phyloP scores from a whole-genome alignment of 345 rosid genomes.

The Litchi chinensis region DNA sequence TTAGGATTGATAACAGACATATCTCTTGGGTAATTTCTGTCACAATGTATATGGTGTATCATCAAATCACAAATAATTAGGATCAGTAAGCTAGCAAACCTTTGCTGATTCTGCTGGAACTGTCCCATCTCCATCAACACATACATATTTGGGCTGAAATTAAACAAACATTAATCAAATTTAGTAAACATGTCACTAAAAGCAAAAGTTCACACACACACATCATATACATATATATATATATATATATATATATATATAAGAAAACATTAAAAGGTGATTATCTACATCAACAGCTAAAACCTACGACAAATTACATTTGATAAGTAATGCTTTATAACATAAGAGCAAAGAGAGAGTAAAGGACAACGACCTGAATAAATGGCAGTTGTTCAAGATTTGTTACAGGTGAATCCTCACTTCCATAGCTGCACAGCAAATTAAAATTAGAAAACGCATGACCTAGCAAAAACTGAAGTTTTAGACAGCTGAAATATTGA shows the following conservation, averaged over 20 bases:
- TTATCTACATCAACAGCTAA: neutral
- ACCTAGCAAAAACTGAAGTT: neutral
- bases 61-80: neutral
- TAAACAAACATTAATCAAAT: constrained; percentile 19
- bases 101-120: constrained; percentile 88
- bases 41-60: neutral
- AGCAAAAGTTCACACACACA: neutral
- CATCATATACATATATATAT: no score
- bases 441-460: constrained; percentile 16
- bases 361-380: constrained; percentile 54
- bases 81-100: constrained; percentile 45
- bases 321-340: neutral
- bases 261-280: neutral
- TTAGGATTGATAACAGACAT: neutral
- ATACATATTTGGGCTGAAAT: constrained; percentile 78
- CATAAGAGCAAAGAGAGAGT: constrained; percentile 9
- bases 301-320: neutral
- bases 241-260: neutral
- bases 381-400: constrained; percentile 58
- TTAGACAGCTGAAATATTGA: neutral
- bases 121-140: constrained; percentile 94
- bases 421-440: constrained; percentile 75
- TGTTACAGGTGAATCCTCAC: constrained; percentile 65
- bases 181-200: neutral
- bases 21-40: neutral